Evolutionary conservation across 345 rosid genomes (phyloP), one percentile per base, ranked within the genome.

Genomic region (Eucalyptus cloeziana): DNA sequence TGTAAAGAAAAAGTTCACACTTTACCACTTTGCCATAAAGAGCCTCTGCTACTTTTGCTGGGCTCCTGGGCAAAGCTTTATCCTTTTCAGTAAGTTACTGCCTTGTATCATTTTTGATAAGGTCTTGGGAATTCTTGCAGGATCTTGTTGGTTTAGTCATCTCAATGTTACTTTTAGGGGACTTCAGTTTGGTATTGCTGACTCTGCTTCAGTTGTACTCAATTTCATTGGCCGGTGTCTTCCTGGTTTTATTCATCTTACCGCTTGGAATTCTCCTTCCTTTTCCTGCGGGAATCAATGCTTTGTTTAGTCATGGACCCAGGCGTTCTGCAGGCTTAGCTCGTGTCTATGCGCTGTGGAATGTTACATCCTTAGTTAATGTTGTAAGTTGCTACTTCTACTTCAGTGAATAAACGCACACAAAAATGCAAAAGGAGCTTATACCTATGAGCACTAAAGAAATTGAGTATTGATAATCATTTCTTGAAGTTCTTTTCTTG

Each of bases 121-220:
- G 47, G 27, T 86, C 27, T 76, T 40, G 85, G 85, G 85, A 76
- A 30, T 71, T 31, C 85, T 49, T 60, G 88, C 96, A 98, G 99
- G 99, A 98, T 93, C 97, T 98, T 92, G 99, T 98, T 92, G 99
- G 99, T 90, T 92, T 98, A 93, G 97, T 97, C 89, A 98, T 98
- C 91, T 98, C 99, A 56, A 94, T 96, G 96, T 92, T 98, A 93
- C 98, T 98, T 89, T 88, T 98, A 95, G 99, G 97, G 93, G 99
- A 98, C 93, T 96, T 97, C 95, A 98, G 99, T 93, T 94, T 98
- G 96, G 99, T 98, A 87, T 92, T 98, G 95, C 98, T 98, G 92
- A 96, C 99, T 86, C 93, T 98, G 90, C 99, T 98, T 89, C 99
- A 97, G 94, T 90, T 97, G 90, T 98, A 98, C 94, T 98, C 99